Conservation (phyloP, 345 rosid species). For the Nasturtium officinale region DNA sequence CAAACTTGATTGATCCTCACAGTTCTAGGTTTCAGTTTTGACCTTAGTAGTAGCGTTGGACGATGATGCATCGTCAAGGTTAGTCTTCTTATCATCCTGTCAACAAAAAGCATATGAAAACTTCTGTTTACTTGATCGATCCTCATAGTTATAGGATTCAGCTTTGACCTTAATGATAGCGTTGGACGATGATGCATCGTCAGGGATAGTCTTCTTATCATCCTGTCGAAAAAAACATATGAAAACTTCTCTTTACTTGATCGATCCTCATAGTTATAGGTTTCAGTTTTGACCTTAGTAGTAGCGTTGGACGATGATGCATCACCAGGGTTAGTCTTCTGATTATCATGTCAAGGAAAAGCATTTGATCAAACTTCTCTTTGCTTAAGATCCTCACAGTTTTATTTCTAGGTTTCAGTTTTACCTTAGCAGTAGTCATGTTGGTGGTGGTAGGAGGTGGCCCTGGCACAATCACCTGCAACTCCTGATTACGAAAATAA, state of each 20-base stretch:
- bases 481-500: not conserved
- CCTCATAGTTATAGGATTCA: not conserved
- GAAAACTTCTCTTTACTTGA: not conserved
- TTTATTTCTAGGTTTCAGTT: not conserved
- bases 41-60: too few relatives aligned
- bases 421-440: not conserved
- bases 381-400: not conserved
- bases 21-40: too few relatives aligned
- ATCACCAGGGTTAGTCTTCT: not conserved
- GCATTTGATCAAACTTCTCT: not conserved
- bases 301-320: not conserved
- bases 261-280: not conserved
- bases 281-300: not conserved
- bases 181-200: not conserved
- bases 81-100: constrained; percentile 7
- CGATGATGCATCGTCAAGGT: too few relatives aligned
- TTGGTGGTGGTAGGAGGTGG: constrained; percentile 12
- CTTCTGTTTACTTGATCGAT: not conserved
- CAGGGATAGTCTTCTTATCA: not conserved
- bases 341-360: not conserved
- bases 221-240: not conserved
- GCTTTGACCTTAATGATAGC: constrained; percentile 1
- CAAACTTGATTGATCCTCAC: too few relatives aligned
- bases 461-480: not conserved
- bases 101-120: not conserved